Evolutionary conservation across 2,329 filamentous ascomycete genomes (phyloP), one percentile per base, ranked within the genome.

Genomic region (Xylariaceae sp.): DNA sequence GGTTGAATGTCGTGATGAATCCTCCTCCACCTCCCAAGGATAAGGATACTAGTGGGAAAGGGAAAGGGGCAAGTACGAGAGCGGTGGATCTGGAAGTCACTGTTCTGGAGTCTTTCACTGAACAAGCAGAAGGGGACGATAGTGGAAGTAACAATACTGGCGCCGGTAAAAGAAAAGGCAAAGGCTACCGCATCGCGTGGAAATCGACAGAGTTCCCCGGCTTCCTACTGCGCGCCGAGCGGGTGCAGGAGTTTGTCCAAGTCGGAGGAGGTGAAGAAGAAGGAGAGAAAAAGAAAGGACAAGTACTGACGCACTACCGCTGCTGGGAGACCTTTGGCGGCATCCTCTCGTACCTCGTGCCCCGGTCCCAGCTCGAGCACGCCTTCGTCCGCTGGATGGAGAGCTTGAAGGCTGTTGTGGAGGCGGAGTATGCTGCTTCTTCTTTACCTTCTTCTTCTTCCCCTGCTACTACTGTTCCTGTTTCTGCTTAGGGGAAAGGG

Each of bases 321-420:
- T 42, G 33, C 24, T 48, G 46, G 46, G 43, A 48, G 40, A 48
- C 46, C 15, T 48, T 48, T 23, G 43, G 34, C 0, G 46, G 46
- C 0, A 3, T 16, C 3, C 17, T 48, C 26, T 39, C 14, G 3
- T 41, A 48, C 15, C 26, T 48, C 15, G 16, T 48, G 5, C 46
- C 46, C 1, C 14, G 24, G 12, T 27, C 33, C 5, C 43, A 40
- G 46, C 26, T 48, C 7, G 43, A 41, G 43, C 29, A 24, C n/a
- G 46, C 40, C 17, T 48, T 48, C 31, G 23, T 5, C 26, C 30
- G 43, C 27, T 48, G 46, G 46, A 42, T 38, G 38, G 31, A 28
- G 26, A 36, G 43, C 21, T 9, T 46, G 34, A 48, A 46, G 43
- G 36, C 29, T 14, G 38, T 19, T 19, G 36, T 39, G 13, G 46